These are phyloP conservation scores for Hansfordia pulvinata DNA, from an alignment of 2,329 filamentous ascomycete genomes.

Conservation along the genomic window DNA sequence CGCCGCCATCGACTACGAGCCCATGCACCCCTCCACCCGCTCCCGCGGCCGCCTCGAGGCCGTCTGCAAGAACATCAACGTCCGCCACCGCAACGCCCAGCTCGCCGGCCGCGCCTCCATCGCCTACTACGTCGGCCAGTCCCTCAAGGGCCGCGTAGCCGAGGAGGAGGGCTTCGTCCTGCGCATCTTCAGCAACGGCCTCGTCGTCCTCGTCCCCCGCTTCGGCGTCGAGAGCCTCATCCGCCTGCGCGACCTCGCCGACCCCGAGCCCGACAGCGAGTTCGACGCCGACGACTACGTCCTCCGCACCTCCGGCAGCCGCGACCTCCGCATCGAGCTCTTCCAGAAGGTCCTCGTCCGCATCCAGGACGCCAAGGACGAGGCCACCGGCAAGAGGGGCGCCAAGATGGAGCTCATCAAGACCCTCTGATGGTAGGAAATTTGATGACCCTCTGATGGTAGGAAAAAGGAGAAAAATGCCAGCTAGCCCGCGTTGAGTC, in stretches of 20 bases:
- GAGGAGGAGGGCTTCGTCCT: conserved; percentile 93
- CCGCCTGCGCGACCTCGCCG: conserved; percentile 67
- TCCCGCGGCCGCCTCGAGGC: conserved; percentile 77
- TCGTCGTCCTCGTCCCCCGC: conserved; percentile 87
- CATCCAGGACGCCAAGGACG: conserved; percentile 87
- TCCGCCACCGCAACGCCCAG: conserved; percentile 92
- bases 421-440: too few species aligned
- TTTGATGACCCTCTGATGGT: too few species aligned
- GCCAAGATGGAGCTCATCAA: conserved; percentile 63
- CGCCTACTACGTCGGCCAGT: conserved; percentile 96
- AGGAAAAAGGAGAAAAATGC: too few species aligned
- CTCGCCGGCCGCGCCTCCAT: conserved; percentile 88
- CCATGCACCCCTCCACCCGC: conserved; percentile 67
- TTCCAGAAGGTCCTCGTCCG: conserved; percentile 86
- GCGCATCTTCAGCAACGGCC: conserved; percentile 94
- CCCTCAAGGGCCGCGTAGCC: conserved; percentile 61
- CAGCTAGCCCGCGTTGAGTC: too few species aligned
- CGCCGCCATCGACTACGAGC: conserved; percentile 86
- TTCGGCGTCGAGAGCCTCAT: conserved; percentile 95
- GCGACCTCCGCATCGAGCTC: conserved; percentile 54
- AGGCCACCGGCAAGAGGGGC: conserved; percentile 89
- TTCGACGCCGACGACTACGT: conserved; percentile 83
- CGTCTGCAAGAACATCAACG: conserved; percentile 97
- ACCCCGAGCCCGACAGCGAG: conserved; percentile 62
- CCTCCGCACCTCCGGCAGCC: conserved; percentile 45